Evolutionary conservation across 148 eudicot species (phyloP).

Genomic region (Simmondsia chinensis): DNA sequence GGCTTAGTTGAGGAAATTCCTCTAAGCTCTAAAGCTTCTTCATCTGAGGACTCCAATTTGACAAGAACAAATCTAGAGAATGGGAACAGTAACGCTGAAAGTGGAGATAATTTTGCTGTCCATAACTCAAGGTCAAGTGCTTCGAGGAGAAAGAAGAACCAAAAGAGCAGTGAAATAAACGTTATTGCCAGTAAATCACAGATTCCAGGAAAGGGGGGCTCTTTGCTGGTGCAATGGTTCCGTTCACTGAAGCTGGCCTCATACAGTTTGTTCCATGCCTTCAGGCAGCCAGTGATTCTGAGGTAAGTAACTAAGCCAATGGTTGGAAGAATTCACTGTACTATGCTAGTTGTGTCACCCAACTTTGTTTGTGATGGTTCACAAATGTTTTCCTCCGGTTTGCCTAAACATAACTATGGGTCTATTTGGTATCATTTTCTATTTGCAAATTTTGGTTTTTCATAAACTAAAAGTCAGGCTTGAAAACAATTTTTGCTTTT

Average conservation of each 20-base stretch:
- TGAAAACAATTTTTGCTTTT: too few species aligned
- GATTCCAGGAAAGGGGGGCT: constrained; percentile 25
- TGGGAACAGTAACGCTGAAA: constrained; percentile 16
- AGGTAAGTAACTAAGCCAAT: constrained; percentile 58
- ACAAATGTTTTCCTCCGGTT: too few species aligned
- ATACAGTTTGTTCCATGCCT: constrained; percentile 57
- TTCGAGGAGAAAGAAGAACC: constrained; percentile 49
- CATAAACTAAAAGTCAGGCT: too few species aligned
- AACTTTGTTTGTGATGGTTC: too few species aligned
- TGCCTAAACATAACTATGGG: too few species aligned
- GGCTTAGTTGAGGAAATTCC: constrained; percentile 58
- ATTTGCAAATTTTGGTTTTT: too few species aligned
- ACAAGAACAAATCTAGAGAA: constrained; percentile 20
- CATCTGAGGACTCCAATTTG: constrained; percentile 18
- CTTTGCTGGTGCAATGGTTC: constrained; percentile 38
- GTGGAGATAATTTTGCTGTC: constrained; percentile 23
- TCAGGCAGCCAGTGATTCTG: constrained; percentile 74
- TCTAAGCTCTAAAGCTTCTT: constrained; percentile 16
- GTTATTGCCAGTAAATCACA: constrained; percentile 14
- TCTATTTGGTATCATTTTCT: too few species aligned
- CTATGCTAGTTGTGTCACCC: too few species aligned
- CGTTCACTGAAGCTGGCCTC: constrained; percentile 56
- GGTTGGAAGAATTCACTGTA: neutral
- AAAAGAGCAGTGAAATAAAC: constrained; percentile 28
- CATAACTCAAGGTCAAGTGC: constrained; percentile 30